These are phyloP conservation scores for Aquilaria yunnanensis DNA, from an alignment of 345 rosid species.

Conservation along the genomic window DNA sequence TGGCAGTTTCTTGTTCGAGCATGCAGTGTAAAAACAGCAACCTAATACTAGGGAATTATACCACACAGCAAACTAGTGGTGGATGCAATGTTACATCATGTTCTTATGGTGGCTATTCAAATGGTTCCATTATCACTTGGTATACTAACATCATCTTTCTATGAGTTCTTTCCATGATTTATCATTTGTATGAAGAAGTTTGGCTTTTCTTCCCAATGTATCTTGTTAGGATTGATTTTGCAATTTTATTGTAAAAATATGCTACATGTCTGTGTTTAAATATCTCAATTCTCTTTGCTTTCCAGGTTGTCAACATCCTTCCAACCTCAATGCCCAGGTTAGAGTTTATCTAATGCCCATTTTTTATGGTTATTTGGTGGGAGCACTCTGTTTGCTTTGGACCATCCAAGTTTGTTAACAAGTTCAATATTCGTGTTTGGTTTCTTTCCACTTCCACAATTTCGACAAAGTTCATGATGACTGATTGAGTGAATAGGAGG, in stretches of 20 bases:
- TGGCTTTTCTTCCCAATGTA: neutral
- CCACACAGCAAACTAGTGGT: constrained; percentile 60
- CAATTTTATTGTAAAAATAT: no score
- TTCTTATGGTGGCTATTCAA: constrained; percentile 65
- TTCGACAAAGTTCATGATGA: neutral
- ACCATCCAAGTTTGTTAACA: neutral
- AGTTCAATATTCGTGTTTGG: neutral
- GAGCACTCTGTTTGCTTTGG: neutral
- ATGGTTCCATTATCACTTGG: constrained; percentile 72
- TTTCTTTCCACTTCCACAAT: neutral
- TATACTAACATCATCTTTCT: constrained; percentile 23
- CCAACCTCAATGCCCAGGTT: constrained; percentile 92
- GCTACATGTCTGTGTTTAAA: neutral
- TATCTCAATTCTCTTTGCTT: constrained; percentile 4
- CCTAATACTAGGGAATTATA: constrained; percentile 77
- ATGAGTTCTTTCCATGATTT: neutral
- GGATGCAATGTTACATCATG: constrained; percentile 94
- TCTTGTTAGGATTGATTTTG: no score
- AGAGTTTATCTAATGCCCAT: constrained; percentile 8
- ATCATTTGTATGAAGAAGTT: neutral
- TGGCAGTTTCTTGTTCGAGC: constrained; percentile 94
- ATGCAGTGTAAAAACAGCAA: constrained; percentile 85
- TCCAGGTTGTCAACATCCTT: constrained; percentile 79
- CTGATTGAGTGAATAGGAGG: neutral
- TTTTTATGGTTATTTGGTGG: neutral